Evolutionary conservation across 2,329 filamentous ascomycete species (phyloP).

Genomic region (Tympanopsis confertula): DNA sequence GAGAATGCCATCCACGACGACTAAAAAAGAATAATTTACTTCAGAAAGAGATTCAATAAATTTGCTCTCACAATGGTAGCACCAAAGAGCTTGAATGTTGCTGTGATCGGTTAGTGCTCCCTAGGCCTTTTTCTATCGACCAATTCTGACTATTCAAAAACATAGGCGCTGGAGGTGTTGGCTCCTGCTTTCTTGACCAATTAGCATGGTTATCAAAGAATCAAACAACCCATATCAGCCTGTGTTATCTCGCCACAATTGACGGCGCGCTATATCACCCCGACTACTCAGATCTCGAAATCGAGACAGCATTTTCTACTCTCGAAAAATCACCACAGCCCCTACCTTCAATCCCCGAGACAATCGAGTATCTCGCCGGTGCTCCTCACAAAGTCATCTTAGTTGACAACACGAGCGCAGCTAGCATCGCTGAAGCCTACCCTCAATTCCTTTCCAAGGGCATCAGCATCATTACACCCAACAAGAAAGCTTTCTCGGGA

Average conservation of each 20-base stretch:
- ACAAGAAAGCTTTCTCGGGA: conserved; percentile 95
- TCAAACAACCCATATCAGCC: too few species aligned
- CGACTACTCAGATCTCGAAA: conserved; percentile 57
- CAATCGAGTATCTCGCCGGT: conserved; percentile 66
- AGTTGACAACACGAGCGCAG: conserved; percentile 91
- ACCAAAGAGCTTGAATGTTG: too few species aligned
- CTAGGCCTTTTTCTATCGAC: too few species aligned
- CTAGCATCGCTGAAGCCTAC: conserved; percentile 73
- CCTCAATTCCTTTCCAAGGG: conserved; percentile 70
- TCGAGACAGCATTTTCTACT: conserved; percentile 47
- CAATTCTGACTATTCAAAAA: too few species aligned
- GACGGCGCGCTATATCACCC: conserved; percentile 68
- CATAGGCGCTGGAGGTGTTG: conserved; percentile 90
- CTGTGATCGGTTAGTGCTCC: too few species aligned
- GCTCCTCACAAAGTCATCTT: conserved; percentile 72
- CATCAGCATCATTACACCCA: conserved; percentile 86
- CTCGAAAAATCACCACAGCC: conserved; percentile 53
- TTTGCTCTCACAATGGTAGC: too few species aligned
- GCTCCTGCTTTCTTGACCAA: conserved; percentile 80
- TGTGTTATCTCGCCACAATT: conserved; percentile 78
- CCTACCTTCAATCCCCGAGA: conserved; percentile 57
- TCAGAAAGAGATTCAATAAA: too few species aligned
- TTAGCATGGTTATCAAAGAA: conserved; percentile 58
- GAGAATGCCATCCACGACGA: too few species aligned
- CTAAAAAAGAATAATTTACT: too few species aligned